Evolutionary conservation across 2,329 filamentous ascomycete species (phyloP).

Genomic region (Dothistroma pini): DNA sequence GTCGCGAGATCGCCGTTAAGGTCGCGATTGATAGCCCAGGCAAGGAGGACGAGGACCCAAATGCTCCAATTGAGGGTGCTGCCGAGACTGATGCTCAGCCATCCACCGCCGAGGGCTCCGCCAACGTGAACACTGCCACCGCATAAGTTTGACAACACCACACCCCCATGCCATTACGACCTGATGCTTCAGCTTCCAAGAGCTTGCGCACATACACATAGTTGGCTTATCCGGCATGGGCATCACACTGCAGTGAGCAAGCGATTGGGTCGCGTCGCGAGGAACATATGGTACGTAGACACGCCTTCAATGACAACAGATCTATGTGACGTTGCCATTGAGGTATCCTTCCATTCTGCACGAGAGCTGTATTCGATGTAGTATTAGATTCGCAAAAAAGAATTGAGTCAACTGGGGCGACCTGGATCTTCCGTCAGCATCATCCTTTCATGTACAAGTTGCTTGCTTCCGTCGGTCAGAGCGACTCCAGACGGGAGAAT

Average conservation of each 20-base stretch:
- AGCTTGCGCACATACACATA: slow-evolving; percentile 14
- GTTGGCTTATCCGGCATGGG: slow-evolving; percentile 26
- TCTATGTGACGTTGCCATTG: slow-evolving; percentile 19
- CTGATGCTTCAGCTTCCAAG: slow-evolving; percentile 14
- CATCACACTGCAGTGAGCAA: slow-evolving; percentile 18
- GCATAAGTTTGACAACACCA: slow-evolving; percentile 17
- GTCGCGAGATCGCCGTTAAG: slow-evolving; percentile 99
- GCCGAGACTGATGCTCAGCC: slow-evolving; percentile 30
- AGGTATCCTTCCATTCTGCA: slow-evolving; percentile 20
- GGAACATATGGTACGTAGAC: slow-evolving; percentile 18
- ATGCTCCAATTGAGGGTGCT: slow-evolving; percentile 43
- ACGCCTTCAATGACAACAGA: slow-evolving; percentile 19
- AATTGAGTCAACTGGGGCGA: slow-evolving; percentile 8
- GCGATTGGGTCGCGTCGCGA: slow-evolving; percentile 13
- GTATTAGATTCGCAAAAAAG: slow-evolving; percentile 17
- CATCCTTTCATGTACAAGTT: background rate
- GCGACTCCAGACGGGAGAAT: no score
- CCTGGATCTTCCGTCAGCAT: background rate
- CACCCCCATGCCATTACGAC: slow-evolving; percentile 9
- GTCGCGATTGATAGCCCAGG: slow-evolving; percentile 99
- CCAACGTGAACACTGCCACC: slow-evolving; percentile 31
- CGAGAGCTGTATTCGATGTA: slow-evolving; percentile 27
- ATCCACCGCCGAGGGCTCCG: slow-evolving; percentile 36
- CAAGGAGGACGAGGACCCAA: slow-evolving; percentile 81
- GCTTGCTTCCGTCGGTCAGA: background rate